These are phyloP conservation scores for Taphrina betulina DNA, from an alignment of 1,139 yeast species.

Conservation along the genomic window DNA sequence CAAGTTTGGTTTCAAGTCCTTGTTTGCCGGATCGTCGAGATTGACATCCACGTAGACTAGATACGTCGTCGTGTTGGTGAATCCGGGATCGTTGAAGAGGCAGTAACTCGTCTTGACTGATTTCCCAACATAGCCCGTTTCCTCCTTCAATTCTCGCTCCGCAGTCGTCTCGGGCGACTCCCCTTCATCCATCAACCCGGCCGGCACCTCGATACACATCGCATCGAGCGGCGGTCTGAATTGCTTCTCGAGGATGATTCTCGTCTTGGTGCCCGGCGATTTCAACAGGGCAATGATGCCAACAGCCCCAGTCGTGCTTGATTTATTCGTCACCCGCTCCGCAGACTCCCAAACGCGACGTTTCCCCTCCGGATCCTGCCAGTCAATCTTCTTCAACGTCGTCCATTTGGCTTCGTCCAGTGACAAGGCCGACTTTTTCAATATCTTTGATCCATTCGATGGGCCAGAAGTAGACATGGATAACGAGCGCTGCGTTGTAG, in stretches of 20 bases:
- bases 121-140: slow-evolving; percentile 82
- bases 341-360: slow-evolving; percentile 35
- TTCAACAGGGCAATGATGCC: slow-evolving; percentile 34
- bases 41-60: slow-evolving; percentile 80
- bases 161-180: slow-evolving; percentile 81
- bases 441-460: slow-evolving; percentile 31
- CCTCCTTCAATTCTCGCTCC: slow-evolving; percentile 80
- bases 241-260: slow-evolving; percentile 33
- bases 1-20: slow-evolving; percentile 66
- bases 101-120: slow-evolving; percentile 55
- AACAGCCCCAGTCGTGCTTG: slow-evolving; percentile 32
- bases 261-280: slow-evolving; percentile 22
- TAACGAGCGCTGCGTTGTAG: neutral
- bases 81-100: slow-evolving; percentile 82
- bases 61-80: slow-evolving; percentile 83
- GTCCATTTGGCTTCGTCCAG: slow-evolving; percentile 35
- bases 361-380: slow-evolving; percentile 33
- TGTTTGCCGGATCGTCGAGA: slow-evolving; percentile 60
- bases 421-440: slow-evolving; percentile 15
- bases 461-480: slow-evolving; percentile 8
- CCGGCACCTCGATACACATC: slow-evolving; percentile 74
- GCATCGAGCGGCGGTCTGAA: slow-evolving; percentile 33
- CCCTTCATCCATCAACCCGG: slow-evolving; percentile 84
- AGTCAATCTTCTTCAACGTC: slow-evolving; percentile 30
- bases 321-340: slow-evolving; percentile 31